A percentile compares a stretch with the other conserved stretches of the same genome.
Conservation (phyloP, 164 flowering plant species). For the Tinospora cordifolia region DNA sequence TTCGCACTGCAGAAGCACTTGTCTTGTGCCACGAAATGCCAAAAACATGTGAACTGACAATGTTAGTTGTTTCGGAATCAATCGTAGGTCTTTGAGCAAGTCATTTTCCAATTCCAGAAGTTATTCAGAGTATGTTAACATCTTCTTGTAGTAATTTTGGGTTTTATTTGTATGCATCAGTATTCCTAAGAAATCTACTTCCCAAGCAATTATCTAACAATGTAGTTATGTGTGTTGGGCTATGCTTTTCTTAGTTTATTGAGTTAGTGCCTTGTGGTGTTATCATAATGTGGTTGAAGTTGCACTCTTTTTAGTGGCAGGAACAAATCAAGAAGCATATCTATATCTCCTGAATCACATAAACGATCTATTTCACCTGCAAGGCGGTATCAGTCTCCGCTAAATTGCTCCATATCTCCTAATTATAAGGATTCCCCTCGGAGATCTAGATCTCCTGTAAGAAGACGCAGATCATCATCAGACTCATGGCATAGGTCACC, state of each 20-base stretch:
- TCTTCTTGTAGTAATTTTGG: neutral
- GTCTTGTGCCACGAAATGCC: neutral
- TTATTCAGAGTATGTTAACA: conserved; percentile 39
- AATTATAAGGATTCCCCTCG: conserved; percentile 38
- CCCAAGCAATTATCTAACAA: neutral
- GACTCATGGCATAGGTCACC: conserved; percentile 26
- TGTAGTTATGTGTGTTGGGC: neutral
- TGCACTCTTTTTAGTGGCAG: conserved; percentile 27
- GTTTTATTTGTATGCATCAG: neutral
- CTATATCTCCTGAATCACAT: conserved; percentile 49
- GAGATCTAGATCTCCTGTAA: conserved; percentile 40
- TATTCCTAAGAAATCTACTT: neutral
- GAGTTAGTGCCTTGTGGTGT: neutral
- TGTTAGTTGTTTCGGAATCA: conserved; percentile 26
- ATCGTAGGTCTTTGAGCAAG: conserved; percentile 42
- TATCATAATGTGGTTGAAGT: neutral
- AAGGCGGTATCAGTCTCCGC: conserved; percentile 33
- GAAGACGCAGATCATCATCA: conserved; percentile 40
- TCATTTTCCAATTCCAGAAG: conserved; percentile 55
- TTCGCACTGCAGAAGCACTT: neutral
- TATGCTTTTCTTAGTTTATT: neutral
- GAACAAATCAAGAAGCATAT: conserved; percentile 52
- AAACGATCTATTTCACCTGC: conserved; percentile 46
- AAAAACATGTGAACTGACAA: neutral
- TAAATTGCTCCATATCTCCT: conserved; percentile 49